Evolutionary conservation across 2,329 filamentous ascomycete genomes (phyloP), one percentile per base, ranked within the genome.

Genomic region (Mollisiaceae sp.): DNA sequence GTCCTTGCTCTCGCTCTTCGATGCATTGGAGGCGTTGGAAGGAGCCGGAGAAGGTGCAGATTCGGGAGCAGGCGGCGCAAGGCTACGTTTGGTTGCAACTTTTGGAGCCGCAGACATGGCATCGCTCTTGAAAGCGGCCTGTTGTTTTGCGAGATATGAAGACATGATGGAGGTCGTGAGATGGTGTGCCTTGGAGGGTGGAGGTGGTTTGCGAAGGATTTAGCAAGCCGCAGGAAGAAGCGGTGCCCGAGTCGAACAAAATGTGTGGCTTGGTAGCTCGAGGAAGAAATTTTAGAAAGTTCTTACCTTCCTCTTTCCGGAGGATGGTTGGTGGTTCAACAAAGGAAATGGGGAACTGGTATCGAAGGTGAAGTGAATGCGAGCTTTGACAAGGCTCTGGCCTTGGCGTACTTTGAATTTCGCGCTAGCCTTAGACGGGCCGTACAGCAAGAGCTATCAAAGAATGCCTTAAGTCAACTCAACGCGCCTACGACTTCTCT

Each of bases 81-180:
- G 81, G 77, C 76, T 81, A 68, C 78, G 85, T 68, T 83, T 85
- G 63, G 74, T 74, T 43, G 81, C 82, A 70, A 92, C 80, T 74
- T 89, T 90, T 60, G 85, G 80, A 22, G 89, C 86, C n/a, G 86
- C 87, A 60, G 86, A 83, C 65, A 86, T 81, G 65, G 90, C 84
- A 68, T 83, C 85, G 72, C 83, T 86, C 72, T 82, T 86, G 79
- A 89, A 88, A 71, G 80, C 83, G 64, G 85, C 86, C 69, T 88
- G 83, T 77, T 90, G 87, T 72, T 86, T 87, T 72, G 90, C 86
- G 67, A 91, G 83, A 71, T 86, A 89, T 64, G 75, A 77, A 65
- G 87, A 88, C 86, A 88, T 90, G 72, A 61, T 79, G 76, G 73
- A 68, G 60, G 22, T 4, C 18, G 22, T 12, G 50, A 59, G 62